A percentile compares a stretch with the other conserved stretches of the same genome.
These are phyloP conservation scores for Linum tenue DNA, from an alignment of 345 rosid genomes.

Conservation along the genomic window DNA sequence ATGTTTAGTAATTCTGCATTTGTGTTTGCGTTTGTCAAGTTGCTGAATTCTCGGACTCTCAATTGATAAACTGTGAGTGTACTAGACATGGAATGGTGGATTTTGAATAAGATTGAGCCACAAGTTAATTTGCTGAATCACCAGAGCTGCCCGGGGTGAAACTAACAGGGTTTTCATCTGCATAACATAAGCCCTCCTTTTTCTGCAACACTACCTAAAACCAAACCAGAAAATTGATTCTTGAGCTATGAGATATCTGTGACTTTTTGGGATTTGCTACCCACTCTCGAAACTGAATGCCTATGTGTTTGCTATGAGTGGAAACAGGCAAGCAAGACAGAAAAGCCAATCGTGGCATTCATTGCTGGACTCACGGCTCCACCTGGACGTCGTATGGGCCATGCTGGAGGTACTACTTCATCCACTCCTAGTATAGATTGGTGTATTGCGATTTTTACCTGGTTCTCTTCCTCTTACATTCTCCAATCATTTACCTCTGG, in stretches of 20 bases:
- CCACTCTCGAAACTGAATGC: background rate
- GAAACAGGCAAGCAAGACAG: conserved; percentile 86
- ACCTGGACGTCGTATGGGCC: conserved; percentile 99
- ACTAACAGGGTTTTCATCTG: too few relatives aligned
- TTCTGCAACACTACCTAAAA: background rate
- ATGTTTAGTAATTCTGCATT: too few relatives aligned
- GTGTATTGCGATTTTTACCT: background rate
- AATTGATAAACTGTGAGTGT: too few relatives aligned
- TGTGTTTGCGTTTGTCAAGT: too few relatives aligned
- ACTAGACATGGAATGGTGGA: too few relatives aligned
- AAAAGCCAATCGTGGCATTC: conserved; percentile 90
- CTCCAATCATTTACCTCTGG: too few relatives aligned
- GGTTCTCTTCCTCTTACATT: background rate
- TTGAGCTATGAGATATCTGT: background rate
- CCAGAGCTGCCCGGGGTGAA: too few relatives aligned
- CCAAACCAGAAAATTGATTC: too few relatives aligned
- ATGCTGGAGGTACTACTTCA: conserved; percentile 82
- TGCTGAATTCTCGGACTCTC: too few relatives aligned
- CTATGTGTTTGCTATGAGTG: conserved; percentile 2
- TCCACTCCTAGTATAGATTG: too few relatives aligned
- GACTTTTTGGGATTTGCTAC: background rate
- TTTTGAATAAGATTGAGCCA: too few relatives aligned
- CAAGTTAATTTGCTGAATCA: too few relatives aligned
- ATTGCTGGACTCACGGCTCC: conserved; percentile 98
- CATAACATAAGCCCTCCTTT: background rate